Conservation (phyloP, 2,329 filamentous ascomycete genomes). For the Cytospora schulzeri region DNA sequence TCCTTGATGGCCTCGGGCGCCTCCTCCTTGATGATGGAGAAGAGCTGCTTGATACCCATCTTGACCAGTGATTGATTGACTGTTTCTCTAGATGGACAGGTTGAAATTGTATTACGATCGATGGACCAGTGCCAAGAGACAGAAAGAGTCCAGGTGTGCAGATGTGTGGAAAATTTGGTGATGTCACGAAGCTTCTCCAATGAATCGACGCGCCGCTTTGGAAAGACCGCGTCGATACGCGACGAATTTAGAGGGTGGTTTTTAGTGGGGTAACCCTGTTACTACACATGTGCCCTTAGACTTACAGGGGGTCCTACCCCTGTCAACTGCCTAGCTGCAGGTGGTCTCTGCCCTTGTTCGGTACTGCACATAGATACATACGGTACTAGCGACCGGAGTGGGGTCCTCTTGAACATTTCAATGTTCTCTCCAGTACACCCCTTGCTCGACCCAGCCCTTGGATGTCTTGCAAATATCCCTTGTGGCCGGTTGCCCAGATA, state of each 20-base stretch:
- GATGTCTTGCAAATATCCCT: not conserved
- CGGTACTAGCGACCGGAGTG: no score
- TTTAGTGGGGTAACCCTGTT: slow-evolving; percentile 6
- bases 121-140: not conserved
- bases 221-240: slow-evolving; percentile 24
- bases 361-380: no score
- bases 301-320: not conserved
- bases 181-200: slow-evolving; percentile 31
- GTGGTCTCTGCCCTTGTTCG: no score
- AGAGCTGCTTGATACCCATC: slow-evolving; percentile 74
- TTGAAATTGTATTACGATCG: not conserved
- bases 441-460: no score
- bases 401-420: no score
- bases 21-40: slow-evolving; percentile 84
- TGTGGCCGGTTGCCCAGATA: not conserved
- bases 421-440: no score
- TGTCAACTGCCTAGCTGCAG: no score
- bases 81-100: not conserved
- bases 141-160: not conserved
- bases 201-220: slow-evolving; percentile 24
- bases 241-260: slow-evolving; percentile 7
- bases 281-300: not conserved
- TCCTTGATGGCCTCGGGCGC: slow-evolving; percentile 94
- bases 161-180: slow-evolving; percentile 23
- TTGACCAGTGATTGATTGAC: slow-evolving; percentile 29